Evolutionary conservation across 2,329 filamentous ascomycete species (phyloP), one percentile per base, ranked within the genome.

Genomic region (Colletotrichum sp.): DNA sequence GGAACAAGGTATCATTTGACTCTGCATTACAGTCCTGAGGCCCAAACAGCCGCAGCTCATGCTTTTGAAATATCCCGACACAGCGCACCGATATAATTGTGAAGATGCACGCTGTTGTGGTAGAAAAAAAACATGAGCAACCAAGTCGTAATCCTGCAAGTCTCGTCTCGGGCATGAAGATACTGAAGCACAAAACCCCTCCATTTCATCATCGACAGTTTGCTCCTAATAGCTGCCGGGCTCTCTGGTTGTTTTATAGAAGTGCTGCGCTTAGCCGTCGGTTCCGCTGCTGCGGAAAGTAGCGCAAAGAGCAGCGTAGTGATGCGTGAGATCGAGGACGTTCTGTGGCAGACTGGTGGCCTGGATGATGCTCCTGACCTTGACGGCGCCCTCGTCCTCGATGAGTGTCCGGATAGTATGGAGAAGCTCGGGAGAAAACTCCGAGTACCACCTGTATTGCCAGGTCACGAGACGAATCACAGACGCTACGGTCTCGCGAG

Each of bases 391-490:
- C 86, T 99, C 97, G 79, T 98, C 96, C 85, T 99, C 97, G 82
- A 99, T 99, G 79, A 99, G 89, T 79, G 95, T 96, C 77, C 97
- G 93, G 81, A 99, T 95, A 5, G 95, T 94, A 84, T 93, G 95
- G 70, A 99, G 91, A 59, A 99, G 90, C 78, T 96, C 93, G 1
- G 97, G 97, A 22, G 96, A 98, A 86, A 99, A 99, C 91, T 99
- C 97, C 72, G 96, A 98, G 87, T 99, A 99, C 97, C 97, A 99
- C 80, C 97, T 91, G 86, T 98, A 99, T 86, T 99, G 97, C 97
- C 97, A 99, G 15, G 96, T 97, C 39, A 99, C 95, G 57, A 99
- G 88, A 68, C 96, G 90, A 79, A 99, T 98, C 75, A 98, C 89
- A n/a, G 95, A 93, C 32, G 93, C 94, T 8, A 99, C 90, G 73